A percentile compares a stretch with the other conserved stretches of the same genome.
Evolutionary conservation across 805 yeast genomes (phyloP).

Genomic region (Torulaspora delbrueckii): DNA sequence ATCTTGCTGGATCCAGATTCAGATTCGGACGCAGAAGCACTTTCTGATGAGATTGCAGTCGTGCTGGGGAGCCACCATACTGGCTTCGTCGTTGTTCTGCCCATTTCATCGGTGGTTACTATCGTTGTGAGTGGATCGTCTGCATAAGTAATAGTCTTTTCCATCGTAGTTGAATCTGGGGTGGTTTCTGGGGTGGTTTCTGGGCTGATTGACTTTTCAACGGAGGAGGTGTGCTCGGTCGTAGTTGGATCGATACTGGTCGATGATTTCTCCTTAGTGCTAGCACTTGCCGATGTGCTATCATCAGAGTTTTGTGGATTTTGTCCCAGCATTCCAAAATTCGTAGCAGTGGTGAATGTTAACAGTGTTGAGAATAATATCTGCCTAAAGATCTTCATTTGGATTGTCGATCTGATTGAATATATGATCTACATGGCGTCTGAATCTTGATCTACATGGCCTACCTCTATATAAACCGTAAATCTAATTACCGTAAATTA

Average conservation of each 20-base stretch:
- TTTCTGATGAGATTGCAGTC: background rate
- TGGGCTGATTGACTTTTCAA: background rate
- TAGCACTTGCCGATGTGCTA: background rate
- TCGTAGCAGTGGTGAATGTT: background rate
- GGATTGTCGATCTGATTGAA: background rate
- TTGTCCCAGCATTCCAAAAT: conserved; percentile 1
- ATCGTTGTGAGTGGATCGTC: conserved; percentile 19
- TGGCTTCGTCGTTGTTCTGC: conserved; percentile 18
- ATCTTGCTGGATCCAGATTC: background rate
- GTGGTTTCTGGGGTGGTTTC: background rate
- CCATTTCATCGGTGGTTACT: conserved; percentile 20
- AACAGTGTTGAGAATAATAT: background rate
- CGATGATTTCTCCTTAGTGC: background rate
- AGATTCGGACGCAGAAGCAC: background rate
- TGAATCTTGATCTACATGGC: background rate
- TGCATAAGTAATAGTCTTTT: conserved; percentile 8
- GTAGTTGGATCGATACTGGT: background rate
- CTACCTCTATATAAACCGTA: background rate
- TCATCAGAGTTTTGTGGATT: background rate
- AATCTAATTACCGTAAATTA: background rate
- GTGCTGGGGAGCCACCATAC: conserved; percentile 17
- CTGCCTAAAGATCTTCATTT: background rate
- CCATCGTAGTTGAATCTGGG: background rate
- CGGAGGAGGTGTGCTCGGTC: background rate
- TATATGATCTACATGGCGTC: background rate